These are phyloP conservation scores for Globisporangium sylvaticum DNA, from an alignment of 352 stramenopile species.

Conservation along the genomic window DNA sequence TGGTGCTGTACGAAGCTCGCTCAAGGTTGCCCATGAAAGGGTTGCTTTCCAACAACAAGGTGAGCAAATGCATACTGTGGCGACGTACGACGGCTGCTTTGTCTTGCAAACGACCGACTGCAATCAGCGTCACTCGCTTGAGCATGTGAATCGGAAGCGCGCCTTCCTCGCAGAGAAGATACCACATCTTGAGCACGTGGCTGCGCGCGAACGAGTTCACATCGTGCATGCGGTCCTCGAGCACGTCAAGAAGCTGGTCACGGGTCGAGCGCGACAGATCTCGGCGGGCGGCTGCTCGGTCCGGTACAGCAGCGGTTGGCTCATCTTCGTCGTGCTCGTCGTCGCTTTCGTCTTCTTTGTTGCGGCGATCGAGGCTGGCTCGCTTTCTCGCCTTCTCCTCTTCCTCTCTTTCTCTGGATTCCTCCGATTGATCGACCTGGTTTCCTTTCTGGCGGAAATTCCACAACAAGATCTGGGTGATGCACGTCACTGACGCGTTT, in stretches of 20 bases:
- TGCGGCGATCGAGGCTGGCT: conserved; percentile 8
- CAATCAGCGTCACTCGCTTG: conserved; percentile 75
- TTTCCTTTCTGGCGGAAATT: conserved; percentile 57
- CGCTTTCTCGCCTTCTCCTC: conserved; percentile 5
- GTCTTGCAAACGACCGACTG: conserved; percentile 87
- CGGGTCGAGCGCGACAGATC: conserved; percentile 60
- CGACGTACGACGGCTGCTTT: conserved; percentile 92
- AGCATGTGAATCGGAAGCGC: conserved; percentile 87
- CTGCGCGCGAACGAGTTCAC: conserved; percentile 91
- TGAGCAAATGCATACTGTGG: conserved; percentile 85
- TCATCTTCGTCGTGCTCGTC: conserved; percentile 14
- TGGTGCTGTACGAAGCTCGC: conserved; percentile 70
- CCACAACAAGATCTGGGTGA: conserved; percentile 73
- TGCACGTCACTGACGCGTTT: conserved; percentile 71
- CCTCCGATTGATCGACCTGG: conserved; percentile 13
- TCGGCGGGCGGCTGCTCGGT: conserved; percentile 14
- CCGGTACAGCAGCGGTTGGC: background rate
- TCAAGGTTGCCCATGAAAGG: conserved; percentile 92
- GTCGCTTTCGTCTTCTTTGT: conserved; percentile 19
- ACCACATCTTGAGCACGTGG: conserved; percentile 90
- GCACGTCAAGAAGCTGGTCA: conserved; percentile 81
- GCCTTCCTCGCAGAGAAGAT: conserved; percentile 75
- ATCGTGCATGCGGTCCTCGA: conserved; percentile 89
- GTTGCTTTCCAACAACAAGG: conserved; percentile 91
- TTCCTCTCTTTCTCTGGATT: conserved; percentile 10